These are phyloP conservation scores for Trichoderma asperellum DNA, from an alignment of 2,329 filamentous ascomycete species.

Conservation along the genomic window DNA sequence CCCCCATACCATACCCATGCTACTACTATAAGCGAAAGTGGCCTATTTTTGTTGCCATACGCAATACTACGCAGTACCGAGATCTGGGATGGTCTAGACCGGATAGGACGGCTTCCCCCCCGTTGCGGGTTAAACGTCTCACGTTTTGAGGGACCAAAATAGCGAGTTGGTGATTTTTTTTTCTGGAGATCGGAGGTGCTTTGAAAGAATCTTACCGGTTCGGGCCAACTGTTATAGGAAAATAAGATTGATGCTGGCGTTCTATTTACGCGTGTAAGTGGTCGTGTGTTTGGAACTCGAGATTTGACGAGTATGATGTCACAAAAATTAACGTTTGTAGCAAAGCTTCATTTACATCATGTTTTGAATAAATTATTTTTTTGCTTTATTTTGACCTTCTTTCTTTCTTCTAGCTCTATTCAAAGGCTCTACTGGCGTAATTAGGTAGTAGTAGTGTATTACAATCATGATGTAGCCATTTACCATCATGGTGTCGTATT, in stretches of 20 bases:
- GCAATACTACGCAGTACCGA: constrained; percentile 1
- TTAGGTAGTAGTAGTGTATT: constrained; percentile 26
- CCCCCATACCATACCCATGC: background rate
- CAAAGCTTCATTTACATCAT: background rate
- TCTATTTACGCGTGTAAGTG: background rate
- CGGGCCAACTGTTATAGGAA: background rate
- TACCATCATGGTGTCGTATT: constrained; percentile 14
- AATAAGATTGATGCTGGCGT: background rate
- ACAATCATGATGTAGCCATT: constrained; percentile 25
- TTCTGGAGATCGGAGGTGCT: constrained; percentile 7
- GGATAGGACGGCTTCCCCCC: constrained; percentile 20
- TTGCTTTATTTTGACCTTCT: background rate
- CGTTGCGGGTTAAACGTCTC: constrained; percentile 18
- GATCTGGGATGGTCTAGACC: constrained; percentile 19
- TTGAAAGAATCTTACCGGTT: constrained; percentile 7
- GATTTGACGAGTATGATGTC: background rate
- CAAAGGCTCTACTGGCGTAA: constrained; percentile 22
- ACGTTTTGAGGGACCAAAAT: background rate
- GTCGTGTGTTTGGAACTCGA: background rate
- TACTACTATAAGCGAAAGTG: constrained; percentile 10
- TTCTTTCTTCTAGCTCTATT: constrained; percentile 21
- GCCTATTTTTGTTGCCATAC: constrained; percentile 1
- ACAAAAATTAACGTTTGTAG: background rate
- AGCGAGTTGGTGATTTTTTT: background rate
- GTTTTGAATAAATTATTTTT: background rate